Evolutionary conservation across 2,329 filamentous ascomycete genomes (phyloP).

Genomic region (Claviceps humidiphila): DNA sequence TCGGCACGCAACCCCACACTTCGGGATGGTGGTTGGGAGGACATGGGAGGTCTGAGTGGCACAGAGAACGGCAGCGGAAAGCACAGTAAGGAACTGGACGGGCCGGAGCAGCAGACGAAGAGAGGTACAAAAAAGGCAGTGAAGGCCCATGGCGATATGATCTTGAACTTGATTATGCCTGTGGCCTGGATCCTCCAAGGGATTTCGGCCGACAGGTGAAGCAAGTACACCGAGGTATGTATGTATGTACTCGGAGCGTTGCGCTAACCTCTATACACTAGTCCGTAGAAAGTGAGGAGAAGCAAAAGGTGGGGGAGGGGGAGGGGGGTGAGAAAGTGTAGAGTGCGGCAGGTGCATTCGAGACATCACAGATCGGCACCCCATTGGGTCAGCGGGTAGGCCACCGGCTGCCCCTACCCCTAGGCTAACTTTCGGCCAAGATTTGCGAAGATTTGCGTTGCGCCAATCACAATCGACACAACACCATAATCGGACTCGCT

Average conservation of each 20-base stretch:
- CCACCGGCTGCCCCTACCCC: not conserved
- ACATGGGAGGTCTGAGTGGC: not conserved
- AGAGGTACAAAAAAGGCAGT: not conserved
- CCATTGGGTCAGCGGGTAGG: conserved; percentile 1
- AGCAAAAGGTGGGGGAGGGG: not conserved
- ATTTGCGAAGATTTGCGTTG: not conserved
- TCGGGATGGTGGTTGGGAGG: not conserved
- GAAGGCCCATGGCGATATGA: not conserved
- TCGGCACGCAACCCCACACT: conserved; percentile 2
- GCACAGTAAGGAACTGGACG: not conserved
- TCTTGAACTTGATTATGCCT: not conserved
- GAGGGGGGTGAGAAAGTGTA: not conserved
- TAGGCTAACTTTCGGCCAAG: conserved; percentile 5
- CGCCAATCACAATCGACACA: not conserved
- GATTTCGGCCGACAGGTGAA: conserved; percentile 5
- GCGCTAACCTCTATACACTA: not conserved
- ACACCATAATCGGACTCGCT: not conserved
- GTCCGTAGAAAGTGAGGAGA: not conserved
- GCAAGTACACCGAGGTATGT: not conserved
- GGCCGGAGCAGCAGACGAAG: not conserved
- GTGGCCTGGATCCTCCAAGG: not conserved
- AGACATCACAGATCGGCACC: conserved; percentile 3
- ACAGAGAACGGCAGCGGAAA: not conserved
- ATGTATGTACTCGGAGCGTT: not conserved
- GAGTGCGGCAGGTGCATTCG: not conserved